Base-by-base conservation (phyloP, 2,329 filamentous ascomycete species). In the Trichoderma gracile region DNA sequence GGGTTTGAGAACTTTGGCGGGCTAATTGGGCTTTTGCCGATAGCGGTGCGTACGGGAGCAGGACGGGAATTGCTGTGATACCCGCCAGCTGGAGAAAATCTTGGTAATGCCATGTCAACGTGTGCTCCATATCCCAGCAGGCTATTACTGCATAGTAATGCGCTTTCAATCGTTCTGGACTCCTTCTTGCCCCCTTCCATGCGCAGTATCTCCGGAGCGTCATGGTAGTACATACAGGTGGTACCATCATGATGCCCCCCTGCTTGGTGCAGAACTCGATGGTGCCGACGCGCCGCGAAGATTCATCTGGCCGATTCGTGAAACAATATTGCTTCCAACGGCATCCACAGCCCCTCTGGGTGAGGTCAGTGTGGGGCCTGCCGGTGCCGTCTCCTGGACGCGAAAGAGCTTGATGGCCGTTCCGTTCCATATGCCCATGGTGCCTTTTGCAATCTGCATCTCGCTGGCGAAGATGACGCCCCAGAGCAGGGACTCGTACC, bases 401-500 rank as follows among this genome's bases (percentile, higher is more conserved):
- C 87, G 88, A 79, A 99, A 99, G 15, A 99, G 81, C 73, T 89
- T 90, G 75, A 99, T 92, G 2, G 82, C 82, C 1, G 95, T 98
- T 42, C 92, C 91, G 73, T 94, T 97, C 94, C 95, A 99, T 1
- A 97, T 88, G 8, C 95, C 94, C 38, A 93, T 91, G 2, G 91
- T 93, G 33, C 93, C 93, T 73, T 90, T 93, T 0, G 89, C 86
- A 30, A 94, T 86, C 65, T 93, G 87, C 88, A 97, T 92, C 78
- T 99, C 95, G 71, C 88, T 89, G 30, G 90, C 88, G 75, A 97
- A 98, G 60, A 97, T 87, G 70, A 97, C 91, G 17, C 92, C 89
- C 95, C 95, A 99, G 10, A 99, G 82, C 14, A 98, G 82, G 5
- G 92, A 94, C 76, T 97, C 92, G 75, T 98, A 97, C 95, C 95